These are phyloP conservation scores for Bimuria novae-zelandiae DNA, from an alignment of 2,329 filamentous ascomycete genomes.

Conservation along the genomic window DNA sequence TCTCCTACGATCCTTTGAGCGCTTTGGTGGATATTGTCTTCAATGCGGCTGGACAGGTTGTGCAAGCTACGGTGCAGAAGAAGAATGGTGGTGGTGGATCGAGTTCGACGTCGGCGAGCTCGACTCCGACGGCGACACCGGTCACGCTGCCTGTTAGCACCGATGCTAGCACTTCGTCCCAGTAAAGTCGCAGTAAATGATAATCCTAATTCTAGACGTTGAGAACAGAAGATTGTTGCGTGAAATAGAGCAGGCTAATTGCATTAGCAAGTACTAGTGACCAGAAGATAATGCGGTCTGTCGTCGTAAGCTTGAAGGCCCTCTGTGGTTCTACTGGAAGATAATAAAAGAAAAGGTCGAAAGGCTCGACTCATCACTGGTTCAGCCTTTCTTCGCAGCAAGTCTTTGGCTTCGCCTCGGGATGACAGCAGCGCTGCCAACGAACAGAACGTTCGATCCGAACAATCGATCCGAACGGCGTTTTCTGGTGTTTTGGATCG, in stretches of 20 bases:
- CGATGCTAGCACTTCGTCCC: slow-evolving; percentile 20
- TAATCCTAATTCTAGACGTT: slow-evolving; percentile 11
- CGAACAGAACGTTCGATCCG: background rate
- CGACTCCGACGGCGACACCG: slow-evolving; percentile 35
- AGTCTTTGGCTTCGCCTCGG: too few relatives aligned
- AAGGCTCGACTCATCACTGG: background rate
- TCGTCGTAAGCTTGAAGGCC: too few relatives aligned
- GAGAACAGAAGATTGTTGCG: background rate
- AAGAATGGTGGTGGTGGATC: slow-evolving; percentile 24
- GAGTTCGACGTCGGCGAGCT: slow-evolving; percentile 18
- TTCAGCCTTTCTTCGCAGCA: too few relatives aligned
- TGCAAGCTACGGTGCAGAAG: slow-evolving; percentile 54
- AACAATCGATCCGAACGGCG: too few relatives aligned
- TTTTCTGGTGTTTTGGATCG: too few relatives aligned
- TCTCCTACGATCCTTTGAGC: slow-evolving; percentile 55
- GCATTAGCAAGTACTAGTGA: too few relatives aligned
- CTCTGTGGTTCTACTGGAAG: too few relatives aligned
- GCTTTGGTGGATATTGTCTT: slow-evolving; percentile 61
- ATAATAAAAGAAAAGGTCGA: background rate
- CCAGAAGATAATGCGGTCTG: too few relatives aligned
- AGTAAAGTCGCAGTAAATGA: slow-evolving; percentile 6
- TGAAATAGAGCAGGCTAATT: background rate
- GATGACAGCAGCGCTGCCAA: too few relatives aligned
- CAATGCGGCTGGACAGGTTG: slow-evolving; percentile 60
- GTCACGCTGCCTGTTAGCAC: slow-evolving; percentile 36